phyloP scores from a whole-genome alignment of 1,284 basidiomycete species.

The Trametes polyzona region DNA sequence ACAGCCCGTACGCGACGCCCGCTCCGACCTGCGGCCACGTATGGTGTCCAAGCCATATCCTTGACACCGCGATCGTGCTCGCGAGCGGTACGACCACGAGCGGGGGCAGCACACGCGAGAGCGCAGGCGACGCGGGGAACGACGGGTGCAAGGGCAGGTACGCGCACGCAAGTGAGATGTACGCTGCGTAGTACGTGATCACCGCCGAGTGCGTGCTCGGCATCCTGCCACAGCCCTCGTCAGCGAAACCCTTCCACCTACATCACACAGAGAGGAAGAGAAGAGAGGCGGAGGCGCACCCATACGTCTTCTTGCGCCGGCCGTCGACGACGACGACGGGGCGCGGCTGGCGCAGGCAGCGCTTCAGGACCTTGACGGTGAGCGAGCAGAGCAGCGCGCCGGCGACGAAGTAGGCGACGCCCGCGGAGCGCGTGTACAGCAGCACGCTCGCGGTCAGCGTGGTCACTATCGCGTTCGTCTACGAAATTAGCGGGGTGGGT shows the following conservation, averaged over 20 bases:
- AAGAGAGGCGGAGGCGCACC: conserved; percentile 46
- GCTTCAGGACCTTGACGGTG: conserved; percentile 73
- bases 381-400: conserved; percentile 68
- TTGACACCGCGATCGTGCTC: conserved; percentile 60
- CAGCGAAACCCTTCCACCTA: background rate
- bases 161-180: conserved; percentile 62
- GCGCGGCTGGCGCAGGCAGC: conserved; percentile 70
- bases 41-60: conserved; percentile 84
- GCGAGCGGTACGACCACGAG: conserved; percentile 60
- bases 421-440: conserved; percentile 71
- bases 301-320: conserved; percentile 59
- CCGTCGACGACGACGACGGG: conserved; percentile 49
- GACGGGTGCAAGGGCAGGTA: conserved; percentile 56
- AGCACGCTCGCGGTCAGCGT: conserved; percentile 57
- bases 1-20: conserved; percentile 64
- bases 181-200: conserved; percentile 73
- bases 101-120: conserved; percentile 46
- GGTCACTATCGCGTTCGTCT: conserved; percentile 53
- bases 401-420: conserved; percentile 66
- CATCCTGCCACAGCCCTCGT: conserved; percentile 60
- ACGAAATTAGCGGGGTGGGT: background rate
- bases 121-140: conserved; percentile 38
- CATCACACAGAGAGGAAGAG: background rate
- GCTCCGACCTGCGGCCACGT: conserved; percentile 74
- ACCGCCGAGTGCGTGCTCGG: conserved; percentile 86